Base-by-base conservation (phyloP, 257 asterid genomes). In the Thymus quinquecostatus region DNA sequence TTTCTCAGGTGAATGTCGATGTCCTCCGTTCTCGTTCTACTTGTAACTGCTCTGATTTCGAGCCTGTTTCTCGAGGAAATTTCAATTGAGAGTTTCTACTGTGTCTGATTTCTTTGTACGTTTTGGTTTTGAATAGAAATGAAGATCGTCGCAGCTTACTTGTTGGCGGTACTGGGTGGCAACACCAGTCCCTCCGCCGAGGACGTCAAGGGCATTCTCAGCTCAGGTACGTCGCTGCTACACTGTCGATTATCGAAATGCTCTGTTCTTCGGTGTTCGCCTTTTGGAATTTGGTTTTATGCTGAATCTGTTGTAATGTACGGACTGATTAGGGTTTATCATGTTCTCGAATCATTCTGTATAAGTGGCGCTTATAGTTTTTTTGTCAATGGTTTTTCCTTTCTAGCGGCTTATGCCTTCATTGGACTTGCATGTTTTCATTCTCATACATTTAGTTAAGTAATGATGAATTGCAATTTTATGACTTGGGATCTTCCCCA, bases 111-210 rank as follows among this genome's bases (percentile, higher is more conserved):
- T 48, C 8, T 54, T 45, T 30, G 21, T 21, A 47, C 57, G 55
- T 14, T 28, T 8, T 38, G 12, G 27, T 28, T 73, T 70, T 66
- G 38, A 2, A n/a, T 49, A 81, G 81, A 64, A 30, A 84, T 84
- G 88, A 84, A 84, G 88, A 61, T 77, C 53, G 10, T 81, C 1
- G 88, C 88, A 45, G 86, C 88, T 29, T 81, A 81, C 73, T 56
- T 84, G 81, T 80, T 81, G 79, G 88, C 86, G 21, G 81, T 84
- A 47, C 75, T 84, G 73, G 86, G 88, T 13, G 88, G 86, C 74
- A 84, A 79, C 60, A 6, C 79, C 82, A 1, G 14, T 38, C 88
- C 86, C 12, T 67, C 83, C 11, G 80, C 80, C 43, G 75, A 43
- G 11, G 86, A 79, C 71, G 70, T 84, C 80, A 81, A 81, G 79